These are phyloP conservation scores for Paramecium pentaurelia DNA, from an alignment of 73 alveolate genomes.

Conservation along the genomic window DNA sequence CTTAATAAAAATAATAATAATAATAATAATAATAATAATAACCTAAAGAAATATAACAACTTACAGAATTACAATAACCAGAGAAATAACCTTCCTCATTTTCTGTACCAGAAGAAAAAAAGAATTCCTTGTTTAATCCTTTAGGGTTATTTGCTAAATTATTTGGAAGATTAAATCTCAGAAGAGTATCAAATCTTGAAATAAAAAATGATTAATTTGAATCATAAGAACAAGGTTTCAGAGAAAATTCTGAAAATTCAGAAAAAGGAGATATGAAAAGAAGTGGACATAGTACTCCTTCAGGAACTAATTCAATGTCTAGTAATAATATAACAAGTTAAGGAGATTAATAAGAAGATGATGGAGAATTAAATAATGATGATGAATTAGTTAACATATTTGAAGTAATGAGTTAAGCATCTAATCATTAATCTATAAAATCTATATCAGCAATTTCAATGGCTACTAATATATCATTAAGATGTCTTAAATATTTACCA, in stretches of 20 bases:
- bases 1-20: background rate
- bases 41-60: background rate
- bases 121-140: background rate
- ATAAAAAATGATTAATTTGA: constrained; percentile 31
- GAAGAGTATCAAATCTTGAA: constrained; percentile 45
- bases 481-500: constrained; percentile 19
- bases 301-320: constrained; percentile 21
- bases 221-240: background rate
- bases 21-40: background rate
- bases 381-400: constrained; percentile 42
- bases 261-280: background rate
- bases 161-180: background rate
- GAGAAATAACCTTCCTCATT: background rate
- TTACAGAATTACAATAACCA: background rate
- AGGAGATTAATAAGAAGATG: constrained; percentile 7
- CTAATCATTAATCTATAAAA: constrained; percentile 36
- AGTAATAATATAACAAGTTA: constrained; percentile 18
- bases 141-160: background rate
- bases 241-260: background rate
- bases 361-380: background rate
- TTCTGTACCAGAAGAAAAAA: background rate
- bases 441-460: constrained; percentile 40
- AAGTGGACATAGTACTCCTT: background rate
- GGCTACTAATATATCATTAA: constrained; percentile 13
- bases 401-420: constrained; percentile 43